These are phyloP conservation scores for Nitzschia palea DNA, from an alignment of 108 stramenopile species.

Conservation along the genomic window DNA sequence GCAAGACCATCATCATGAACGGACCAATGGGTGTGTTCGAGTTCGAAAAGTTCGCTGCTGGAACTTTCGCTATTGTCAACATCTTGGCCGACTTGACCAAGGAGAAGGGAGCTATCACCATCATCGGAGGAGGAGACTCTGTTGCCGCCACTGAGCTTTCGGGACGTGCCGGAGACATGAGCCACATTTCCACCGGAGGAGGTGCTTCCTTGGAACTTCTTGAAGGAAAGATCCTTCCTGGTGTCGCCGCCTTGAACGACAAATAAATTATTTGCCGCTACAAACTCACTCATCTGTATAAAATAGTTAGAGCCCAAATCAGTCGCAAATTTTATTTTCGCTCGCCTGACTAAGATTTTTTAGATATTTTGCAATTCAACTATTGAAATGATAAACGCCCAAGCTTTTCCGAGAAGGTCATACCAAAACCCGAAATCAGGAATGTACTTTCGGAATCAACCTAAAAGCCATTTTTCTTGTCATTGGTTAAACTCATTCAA, in stretches of 20 bases:
- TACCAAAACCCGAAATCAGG: no score
- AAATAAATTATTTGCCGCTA: conserved; percentile 50
- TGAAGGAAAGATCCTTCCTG: conserved; percentile 98
- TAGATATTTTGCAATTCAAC: no score
- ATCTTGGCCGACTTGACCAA: conserved; percentile 94
- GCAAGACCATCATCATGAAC: conserved; percentile 99
- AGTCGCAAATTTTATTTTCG: no score
- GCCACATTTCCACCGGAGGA: conserved; percentile 98
- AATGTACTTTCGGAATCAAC: no score
- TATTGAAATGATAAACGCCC: no score
- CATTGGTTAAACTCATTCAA: no score
- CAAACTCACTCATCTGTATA: background rate
- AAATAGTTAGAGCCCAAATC: background rate
- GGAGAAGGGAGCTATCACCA: conserved; percentile 92
- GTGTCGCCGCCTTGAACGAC: conserved; percentile 96
- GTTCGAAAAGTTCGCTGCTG: conserved; percentile 92
- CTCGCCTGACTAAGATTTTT: no score
- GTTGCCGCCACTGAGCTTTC: conserved; percentile 95
- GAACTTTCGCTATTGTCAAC: conserved; percentile 94
- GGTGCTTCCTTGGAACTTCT: conserved; percentile 98
- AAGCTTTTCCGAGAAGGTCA: no score
- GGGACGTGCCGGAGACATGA: conserved; percentile 95
- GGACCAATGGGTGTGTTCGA: conserved; percentile 99
- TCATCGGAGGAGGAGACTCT: conserved; percentile 99
- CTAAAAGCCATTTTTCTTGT: no score